Conservation (phyloP, 2,329 filamentous ascomycete species). For the Clarireedia monteithiana region DNA sequence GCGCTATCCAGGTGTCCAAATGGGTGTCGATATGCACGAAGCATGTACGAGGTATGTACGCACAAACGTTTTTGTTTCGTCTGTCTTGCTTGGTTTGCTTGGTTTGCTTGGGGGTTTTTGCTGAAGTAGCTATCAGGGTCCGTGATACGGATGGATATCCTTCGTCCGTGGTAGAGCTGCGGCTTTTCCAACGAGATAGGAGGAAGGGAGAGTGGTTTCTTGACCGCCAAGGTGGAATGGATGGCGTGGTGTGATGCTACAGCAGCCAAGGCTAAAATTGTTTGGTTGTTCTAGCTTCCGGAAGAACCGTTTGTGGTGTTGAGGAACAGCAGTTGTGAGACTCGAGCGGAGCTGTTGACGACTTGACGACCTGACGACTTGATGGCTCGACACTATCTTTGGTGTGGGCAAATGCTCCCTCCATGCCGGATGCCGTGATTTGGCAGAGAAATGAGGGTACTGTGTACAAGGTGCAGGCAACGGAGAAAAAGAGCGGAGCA, state of each 20-base stretch:
- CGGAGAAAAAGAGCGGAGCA: too few relatives aligned
- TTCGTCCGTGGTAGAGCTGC: too few relatives aligned
- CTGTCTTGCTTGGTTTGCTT: not conserved
- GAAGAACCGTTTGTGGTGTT: not conserved
- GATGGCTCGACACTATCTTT: too few relatives aligned
- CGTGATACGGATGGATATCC: not conserved
- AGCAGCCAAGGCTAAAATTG: not conserved
- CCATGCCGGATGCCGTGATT: not conserved
- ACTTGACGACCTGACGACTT: too few relatives aligned
- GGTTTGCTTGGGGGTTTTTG: not conserved
- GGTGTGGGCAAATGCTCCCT: too few relatives aligned
- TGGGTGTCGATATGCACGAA: too few relatives aligned
- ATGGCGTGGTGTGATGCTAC: conserved; percentile 1
- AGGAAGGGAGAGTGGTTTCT: not conserved
- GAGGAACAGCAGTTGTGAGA: too few relatives aligned
- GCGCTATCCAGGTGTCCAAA: not conserved
- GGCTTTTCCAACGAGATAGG: too few relatives aligned
- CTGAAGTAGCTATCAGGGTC: not conserved
- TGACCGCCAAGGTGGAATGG: conserved; percentile 9
- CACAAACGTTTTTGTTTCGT: not conserved
- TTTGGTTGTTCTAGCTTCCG: not conserved
- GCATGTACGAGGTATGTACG: not conserved
- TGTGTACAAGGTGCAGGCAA: too few relatives aligned
- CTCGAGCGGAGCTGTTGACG: too few relatives aligned
- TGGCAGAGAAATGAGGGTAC: too few relatives aligned